phyloP scores from a whole-genome alignment of 208 protist species.

The Leishmania tarentolae region DNA sequence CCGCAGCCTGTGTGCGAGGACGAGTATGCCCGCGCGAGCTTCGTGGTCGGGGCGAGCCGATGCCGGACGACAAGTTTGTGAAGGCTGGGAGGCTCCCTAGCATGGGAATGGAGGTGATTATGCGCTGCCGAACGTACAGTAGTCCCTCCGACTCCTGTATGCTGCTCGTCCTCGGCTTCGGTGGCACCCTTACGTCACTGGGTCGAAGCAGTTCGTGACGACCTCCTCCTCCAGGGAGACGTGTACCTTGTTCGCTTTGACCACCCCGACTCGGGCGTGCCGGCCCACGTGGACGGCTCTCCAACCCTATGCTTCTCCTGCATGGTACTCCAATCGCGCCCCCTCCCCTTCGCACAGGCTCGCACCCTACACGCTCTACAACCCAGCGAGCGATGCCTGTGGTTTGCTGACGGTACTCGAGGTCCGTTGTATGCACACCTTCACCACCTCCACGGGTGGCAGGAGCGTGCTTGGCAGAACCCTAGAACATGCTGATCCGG shows the following conservation, averaged over 20 bases:
- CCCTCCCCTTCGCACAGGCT: slow-evolving; percentile 45
- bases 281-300: slow-evolving; percentile 53
- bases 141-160: slow-evolving; percentile 52
- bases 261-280: slow-evolving; percentile 74
- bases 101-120: slow-evolving; percentile 47
- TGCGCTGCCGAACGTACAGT: slow-evolving; percentile 75
- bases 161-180: slow-evolving; percentile 62
- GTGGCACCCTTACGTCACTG: slow-evolving; percentile 20
- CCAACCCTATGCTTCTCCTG: slow-evolving; percentile 38
- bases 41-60: slow-evolving; percentile 12
- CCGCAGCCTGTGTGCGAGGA: background rate
- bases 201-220: slow-evolving; percentile 35
- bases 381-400: slow-evolving; percentile 69
- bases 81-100: slow-evolving; percentile 48
- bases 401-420: slow-evolving; percentile 51
- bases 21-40: background rate
- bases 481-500: slow-evolving; percentile 44
- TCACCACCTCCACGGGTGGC: slow-evolving; percentile 72
- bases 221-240: slow-evolving; percentile 36
- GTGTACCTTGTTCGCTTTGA: slow-evolving; percentile 79
- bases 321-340: slow-evolving; percentile 47
- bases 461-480: slow-evolving; percentile 84
- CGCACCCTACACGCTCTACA: slow-evolving; percentile 64
- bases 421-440: slow-evolving; percentile 57
- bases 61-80: slow-evolving; percentile 53